Evolutionary conservation across 2,329 filamentous ascomycete species (phyloP), one percentile per base, ranked within the genome.

Genomic region (Falciphora oryzae): DNA sequence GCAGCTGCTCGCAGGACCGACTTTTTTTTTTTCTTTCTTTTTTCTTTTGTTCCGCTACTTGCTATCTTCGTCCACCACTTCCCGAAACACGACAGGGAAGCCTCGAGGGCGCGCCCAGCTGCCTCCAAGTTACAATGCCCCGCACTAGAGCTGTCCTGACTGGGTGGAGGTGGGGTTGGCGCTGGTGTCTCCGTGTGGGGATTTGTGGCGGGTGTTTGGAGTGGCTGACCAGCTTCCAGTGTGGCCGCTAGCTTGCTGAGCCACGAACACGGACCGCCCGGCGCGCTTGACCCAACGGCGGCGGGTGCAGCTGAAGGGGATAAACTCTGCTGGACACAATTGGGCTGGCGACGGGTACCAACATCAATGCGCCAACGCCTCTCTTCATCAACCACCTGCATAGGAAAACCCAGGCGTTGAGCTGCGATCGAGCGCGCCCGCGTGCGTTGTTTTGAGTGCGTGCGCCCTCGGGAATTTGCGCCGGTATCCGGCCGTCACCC

Each of bases 401-500:
- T 13, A 35, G 32, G 32, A 35, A 11, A 35, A 35, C 14, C 32
- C 32, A 35, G 25, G 57, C 31, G n/a, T 18, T 31, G 28, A n/a
- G n/a, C 27, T 16, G 25, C n/a, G 28, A 10, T 59, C 58, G n/a
- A 28, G 58, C 27, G 25, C 13, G 27, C 7, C 8, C 11, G 25
- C 18, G 18, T 59, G 27, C 28, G 28, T 60, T 31, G 29, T n/a
- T 53, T 53, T n/a, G 44, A 53, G 44, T 11, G 44, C 10, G 44
- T 53, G 44, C 22, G 44, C 22, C 44, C 10, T 53, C 44, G 44
- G 44, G 25, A 13, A n/a, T 60, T 35, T 60, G 58, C 58, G 58
- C 58, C 58, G 58, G 58, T 60, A 60, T 60, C 31, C 58, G 28
- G 58, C 22, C 58, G 13, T 25, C 18, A 31, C 31, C 58, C 22